Evolutionary conservation across 371 early-diverging fungal genomes (phyloP).

Genomic region (Actinomucor elegans): DNA sequence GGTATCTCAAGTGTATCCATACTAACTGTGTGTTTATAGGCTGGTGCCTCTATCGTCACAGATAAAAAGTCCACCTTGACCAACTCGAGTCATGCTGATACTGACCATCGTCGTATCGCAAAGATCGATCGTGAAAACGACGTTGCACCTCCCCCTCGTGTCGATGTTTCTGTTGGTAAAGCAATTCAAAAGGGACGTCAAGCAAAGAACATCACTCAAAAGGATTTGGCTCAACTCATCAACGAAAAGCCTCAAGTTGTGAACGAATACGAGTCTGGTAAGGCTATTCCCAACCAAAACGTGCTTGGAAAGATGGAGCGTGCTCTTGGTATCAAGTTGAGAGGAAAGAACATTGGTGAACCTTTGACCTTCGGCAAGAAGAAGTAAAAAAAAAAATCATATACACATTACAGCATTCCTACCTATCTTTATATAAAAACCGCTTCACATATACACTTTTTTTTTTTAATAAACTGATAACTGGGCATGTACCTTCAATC

Average conservation of each 20-base stretch:
- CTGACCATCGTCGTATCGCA: conserved; percentile 77
- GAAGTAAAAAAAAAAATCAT: conserved; percentile 38
- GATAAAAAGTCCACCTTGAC: conserved; percentile 61
- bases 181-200: conserved; percentile 84
- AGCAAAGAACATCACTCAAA: conserved; percentile 82
- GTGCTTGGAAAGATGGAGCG: conserved; percentile 90
- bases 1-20: neutral
- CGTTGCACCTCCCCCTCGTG: conserved; percentile 71
- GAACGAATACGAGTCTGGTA: conserved; percentile 90
- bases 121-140: conserved; percentile 92
- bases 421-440: too few species aligned
- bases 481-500: too few species aligned
- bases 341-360: conserved; percentile 84
- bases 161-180: conserved; percentile 78
- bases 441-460: too few species aligned
- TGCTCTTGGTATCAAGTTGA: conserved; percentile 85
- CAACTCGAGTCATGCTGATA: conserved; percentile 73
- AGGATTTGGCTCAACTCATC: conserved; percentile 82
- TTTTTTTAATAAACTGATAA: too few species aligned
- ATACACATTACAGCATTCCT: neutral
- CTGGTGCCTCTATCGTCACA: conserved; percentile 69
- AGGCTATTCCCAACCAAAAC: conserved; percentile 91
- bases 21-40: conserved; percentile 7
- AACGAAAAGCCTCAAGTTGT: conserved; percentile 84
- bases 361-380: conserved; percentile 72